Evolutionary conservation across 345 rosid genomes (phyloP).

Genomic region (Carallia brachiata): DNA sequence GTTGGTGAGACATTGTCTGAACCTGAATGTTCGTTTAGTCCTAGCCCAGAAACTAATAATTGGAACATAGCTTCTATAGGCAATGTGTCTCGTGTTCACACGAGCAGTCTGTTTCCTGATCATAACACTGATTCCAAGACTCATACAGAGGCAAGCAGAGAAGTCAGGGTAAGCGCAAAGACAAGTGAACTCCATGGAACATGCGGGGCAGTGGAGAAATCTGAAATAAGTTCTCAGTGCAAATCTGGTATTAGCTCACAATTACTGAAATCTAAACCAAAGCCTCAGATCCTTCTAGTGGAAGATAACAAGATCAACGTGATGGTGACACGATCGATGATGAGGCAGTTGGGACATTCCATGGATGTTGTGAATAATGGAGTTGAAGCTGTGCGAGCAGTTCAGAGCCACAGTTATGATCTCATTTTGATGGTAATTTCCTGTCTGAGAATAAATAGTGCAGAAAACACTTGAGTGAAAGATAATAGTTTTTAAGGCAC

Average conservation of each 20-base stretch:
- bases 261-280: conserved; percentile 28
- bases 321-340: conserved; percentile 81
- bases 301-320: conserved; percentile 94
- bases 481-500: background rate
- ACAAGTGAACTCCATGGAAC: conserved; percentile 34
- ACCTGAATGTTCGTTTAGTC: conserved; percentile 43
- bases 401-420: conserved; percentile 52
- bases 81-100: conserved; percentile 17
- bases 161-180: conserved; percentile 24
- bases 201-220: conserved; percentile 37
- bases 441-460: background rate
- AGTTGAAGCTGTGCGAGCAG: conserved; percentile 73
- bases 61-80: conserved; percentile 23
- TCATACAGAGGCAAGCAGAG: conserved; percentile 37
- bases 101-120: conserved; percentile 13
- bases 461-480: background rate
- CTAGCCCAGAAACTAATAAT: conserved; percentile 32
- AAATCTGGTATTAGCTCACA: conserved; percentile 23
- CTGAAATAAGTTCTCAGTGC: conserved; percentile 25
- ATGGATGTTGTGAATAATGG: conserved; percentile 82
- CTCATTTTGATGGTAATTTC: conserved; percentile 73
- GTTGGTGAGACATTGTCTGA: conserved; percentile 42
- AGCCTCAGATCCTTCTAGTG: conserved; percentile 88
- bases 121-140: conserved; percentile 20
- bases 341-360: conserved; percentile 75